Conservation (phyloP, 208 protist genomes). For the Acanthamoeba lenticulata region DNA sequence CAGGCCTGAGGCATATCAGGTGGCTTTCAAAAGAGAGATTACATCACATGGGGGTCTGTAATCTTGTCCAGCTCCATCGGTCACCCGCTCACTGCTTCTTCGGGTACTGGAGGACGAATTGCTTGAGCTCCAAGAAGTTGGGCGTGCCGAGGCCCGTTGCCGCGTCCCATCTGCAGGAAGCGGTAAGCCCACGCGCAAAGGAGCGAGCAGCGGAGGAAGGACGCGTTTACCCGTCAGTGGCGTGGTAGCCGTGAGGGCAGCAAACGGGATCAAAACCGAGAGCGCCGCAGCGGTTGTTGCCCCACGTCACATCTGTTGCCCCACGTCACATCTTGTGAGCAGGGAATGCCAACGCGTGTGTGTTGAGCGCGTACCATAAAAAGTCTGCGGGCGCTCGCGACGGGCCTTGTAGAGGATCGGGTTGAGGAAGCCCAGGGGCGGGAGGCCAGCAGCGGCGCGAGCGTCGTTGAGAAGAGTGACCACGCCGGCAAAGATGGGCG, state of each 20-base stretch:
- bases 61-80: no score
- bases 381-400: background rate
- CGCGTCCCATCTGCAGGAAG: slow-evolving; percentile 3
- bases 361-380: background rate
- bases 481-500: slow-evolving; percentile 73
- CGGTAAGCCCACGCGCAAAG: background rate
- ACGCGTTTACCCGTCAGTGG: background rate
- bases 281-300: background rate
- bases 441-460: background rate
- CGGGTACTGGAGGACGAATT: background rate
- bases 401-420: slow-evolving; percentile 4
- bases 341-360: background rate
- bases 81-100: no score
- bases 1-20: no score
- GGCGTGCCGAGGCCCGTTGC: slow-evolving; percentile 36
- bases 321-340: background rate
- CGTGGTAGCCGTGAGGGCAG: background rate
- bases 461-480: slow-evolving; percentile 68
- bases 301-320: background rate
- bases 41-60: no score
- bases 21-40: no score
- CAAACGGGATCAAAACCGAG: background rate
- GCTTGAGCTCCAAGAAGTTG: slow-evolving; percentile 20
- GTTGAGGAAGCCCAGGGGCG: slow-evolving; percentile 35
- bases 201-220: background rate